Conservation (phyloP, 352 stramenopile species). For the Phytophthora nicotianae region DNA sequence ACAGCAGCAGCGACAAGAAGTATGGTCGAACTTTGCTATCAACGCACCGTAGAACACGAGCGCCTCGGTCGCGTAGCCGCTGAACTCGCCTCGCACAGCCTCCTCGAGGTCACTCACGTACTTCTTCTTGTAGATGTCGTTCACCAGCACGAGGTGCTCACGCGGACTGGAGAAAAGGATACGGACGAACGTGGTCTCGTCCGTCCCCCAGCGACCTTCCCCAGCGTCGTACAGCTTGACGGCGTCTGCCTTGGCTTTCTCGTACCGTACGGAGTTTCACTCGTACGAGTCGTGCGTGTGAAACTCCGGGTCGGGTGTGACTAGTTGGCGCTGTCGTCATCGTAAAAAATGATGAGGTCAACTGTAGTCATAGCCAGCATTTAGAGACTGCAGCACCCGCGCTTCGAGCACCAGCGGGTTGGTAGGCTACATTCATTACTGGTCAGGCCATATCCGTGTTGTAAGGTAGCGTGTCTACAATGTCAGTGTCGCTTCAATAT, state of each 20-base stretch:
- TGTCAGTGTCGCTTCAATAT: background rate
- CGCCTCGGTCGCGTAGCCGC: constrained; percentile 56
- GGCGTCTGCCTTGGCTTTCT: constrained; percentile 57
- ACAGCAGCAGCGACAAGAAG: background rate
- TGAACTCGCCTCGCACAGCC: constrained; percentile 72
- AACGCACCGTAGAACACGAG: constrained; percentile 69
- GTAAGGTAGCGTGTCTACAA: too few relatives aligned
- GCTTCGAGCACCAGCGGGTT: constrained; percentile 67
- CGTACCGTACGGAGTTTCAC: too few relatives aligned
- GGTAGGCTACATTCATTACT: too few relatives aligned
- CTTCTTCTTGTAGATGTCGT: constrained; percentile 73
- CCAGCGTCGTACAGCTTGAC: constrained; percentile 73
- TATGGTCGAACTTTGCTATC: background rate
- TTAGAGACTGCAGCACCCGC: constrained; percentile 1
- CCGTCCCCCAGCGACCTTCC: constrained; percentile 75
- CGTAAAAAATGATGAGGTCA: constrained; percentile 5
- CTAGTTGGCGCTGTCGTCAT: constrained; percentile 31
- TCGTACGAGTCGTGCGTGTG: too few relatives aligned
- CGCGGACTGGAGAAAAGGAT: constrained; percentile 65
- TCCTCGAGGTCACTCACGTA: constrained; percentile 64
- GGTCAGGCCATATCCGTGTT: too few relatives aligned
- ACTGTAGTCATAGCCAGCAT: background rate
- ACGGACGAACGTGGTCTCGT: constrained; percentile 69
- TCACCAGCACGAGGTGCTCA: constrained; percentile 60
- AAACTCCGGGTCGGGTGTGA: constrained; percentile 51